A percentile compares a stretch with the other conserved stretches of the same genome.
Evolutionary conservation across 1,284 basidiomycete species (phyloP).

Genomic region (Malassezia psittaci): DNA sequence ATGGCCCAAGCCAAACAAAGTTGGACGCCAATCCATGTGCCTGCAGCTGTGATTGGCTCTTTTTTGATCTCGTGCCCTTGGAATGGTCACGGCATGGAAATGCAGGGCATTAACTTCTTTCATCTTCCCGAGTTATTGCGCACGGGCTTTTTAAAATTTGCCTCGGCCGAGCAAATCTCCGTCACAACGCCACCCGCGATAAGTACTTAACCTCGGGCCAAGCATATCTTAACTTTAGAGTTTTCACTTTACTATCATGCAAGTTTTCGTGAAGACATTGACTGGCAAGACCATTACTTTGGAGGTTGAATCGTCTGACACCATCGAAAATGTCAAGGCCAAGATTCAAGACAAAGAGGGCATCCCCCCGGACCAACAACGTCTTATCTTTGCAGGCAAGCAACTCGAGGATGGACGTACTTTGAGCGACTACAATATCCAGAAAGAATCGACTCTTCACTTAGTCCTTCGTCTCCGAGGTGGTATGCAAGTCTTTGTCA

Average conservation of each 20-base stretch:
- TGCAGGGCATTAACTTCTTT: background rate
- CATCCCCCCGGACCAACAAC: slow-evolving; percentile 90
- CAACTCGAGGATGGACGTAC: slow-evolving; percentile 60
- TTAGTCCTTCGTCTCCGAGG: slow-evolving; percentile 43
- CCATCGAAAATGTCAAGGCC: slow-evolving; percentile 70
- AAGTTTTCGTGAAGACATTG: slow-evolving; percentile 56
- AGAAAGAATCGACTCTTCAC: slow-evolving; percentile 56
- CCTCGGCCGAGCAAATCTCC: slow-evolving; percentile 6
- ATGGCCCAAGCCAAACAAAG: background rate
- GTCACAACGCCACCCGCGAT: background rate
- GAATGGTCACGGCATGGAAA: background rate
- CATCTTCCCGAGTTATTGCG: background rate
- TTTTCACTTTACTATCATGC: slow-evolving; percentile 23
- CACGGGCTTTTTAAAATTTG: background rate
- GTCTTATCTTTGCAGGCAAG: slow-evolving; percentile 95
- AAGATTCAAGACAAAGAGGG: slow-evolving; percentile 57
- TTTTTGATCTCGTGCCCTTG: background rate
- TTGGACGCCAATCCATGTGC: background rate
- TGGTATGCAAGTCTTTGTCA: slow-evolving; percentile 56
- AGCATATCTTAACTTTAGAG: background rate
- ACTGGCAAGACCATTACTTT: slow-evolving; percentile 96
- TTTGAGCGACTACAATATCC: slow-evolving; percentile 60
- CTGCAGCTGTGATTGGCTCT: background rate
- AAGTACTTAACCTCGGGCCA: background rate
- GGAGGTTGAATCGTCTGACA: slow-evolving; percentile 79